Conservation (phyloP, 768 basidiomycete genomes). For the Polyporus arcularius region DNA sequence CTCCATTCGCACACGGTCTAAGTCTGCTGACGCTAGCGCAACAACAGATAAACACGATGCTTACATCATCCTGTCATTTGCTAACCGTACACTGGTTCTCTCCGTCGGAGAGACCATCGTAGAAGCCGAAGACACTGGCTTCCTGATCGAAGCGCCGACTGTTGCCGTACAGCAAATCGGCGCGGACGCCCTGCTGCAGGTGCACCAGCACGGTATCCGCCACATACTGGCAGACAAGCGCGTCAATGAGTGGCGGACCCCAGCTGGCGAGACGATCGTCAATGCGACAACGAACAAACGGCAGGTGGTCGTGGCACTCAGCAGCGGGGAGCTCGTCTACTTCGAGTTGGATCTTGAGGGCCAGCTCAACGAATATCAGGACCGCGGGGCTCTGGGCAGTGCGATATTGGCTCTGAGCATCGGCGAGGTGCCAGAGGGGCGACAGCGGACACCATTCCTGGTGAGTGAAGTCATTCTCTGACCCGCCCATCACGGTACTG, state of each 20-base stretch:
- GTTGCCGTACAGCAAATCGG: slow-evolving; percentile 98
- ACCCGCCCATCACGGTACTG: no score
- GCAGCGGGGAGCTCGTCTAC: slow-evolving; percentile 96
- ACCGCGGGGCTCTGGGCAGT: slow-evolving; percentile 95
- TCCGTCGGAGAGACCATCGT: slow-evolving; percentile 99
- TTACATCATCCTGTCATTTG: slow-evolving; percentile 97
- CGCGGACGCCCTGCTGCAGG: slow-evolving; percentile 90
- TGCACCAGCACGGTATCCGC: slow-evolving; percentile 94
- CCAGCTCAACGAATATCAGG: slow-evolving; percentile 96
- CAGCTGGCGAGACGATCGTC: slow-evolving; percentile 85
- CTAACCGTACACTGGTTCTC: slow-evolving; percentile 94
- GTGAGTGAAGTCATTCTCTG: slow-evolving; percentile 46
- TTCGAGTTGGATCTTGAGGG: slow-evolving; percentile 97
- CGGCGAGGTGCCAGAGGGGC: slow-evolving; percentile 91
- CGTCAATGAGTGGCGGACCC: slow-evolving; percentile 97
- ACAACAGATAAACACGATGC: slow-evolving; percentile 84
- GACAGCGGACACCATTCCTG: slow-evolving; percentile 90
- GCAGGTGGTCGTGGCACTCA: slow-evolving; percentile 94
- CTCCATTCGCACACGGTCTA: neutral
- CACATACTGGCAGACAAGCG: slow-evolving; percentile 90
- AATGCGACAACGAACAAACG: slow-evolving; percentile 94
- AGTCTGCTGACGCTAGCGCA: neutral
- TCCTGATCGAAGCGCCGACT: slow-evolving; percentile 94
- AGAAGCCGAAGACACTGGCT: slow-evolving; percentile 99
- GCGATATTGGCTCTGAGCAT: slow-evolving; percentile 92